Conservation (phyloP, 2,329 filamentous ascomycete genomes). For the Ophiostoma pallidulum region DNA sequence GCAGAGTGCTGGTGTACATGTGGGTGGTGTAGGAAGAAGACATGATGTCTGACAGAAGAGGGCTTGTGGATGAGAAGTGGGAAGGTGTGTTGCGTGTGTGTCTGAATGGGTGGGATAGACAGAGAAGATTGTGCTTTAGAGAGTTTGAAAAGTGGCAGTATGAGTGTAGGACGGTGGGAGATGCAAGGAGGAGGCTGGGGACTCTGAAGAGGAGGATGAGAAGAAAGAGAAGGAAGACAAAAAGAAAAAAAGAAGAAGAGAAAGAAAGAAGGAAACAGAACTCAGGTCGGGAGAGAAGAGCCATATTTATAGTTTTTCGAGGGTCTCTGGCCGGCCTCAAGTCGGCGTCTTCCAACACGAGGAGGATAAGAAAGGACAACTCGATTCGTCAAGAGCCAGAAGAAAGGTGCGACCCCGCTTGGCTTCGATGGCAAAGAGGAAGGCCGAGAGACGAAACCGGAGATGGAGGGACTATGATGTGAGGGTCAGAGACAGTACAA, state of each 20-base stretch:
- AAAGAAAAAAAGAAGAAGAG: constrained; percentile 48
- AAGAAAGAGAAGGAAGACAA: constrained; percentile 27
- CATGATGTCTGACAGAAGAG: constrained; percentile 37
- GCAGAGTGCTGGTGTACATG: constrained; percentile 45
- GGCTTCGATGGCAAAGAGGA: constrained; percentile 20
- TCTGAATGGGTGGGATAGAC: constrained; percentile 3
- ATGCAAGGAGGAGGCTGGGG: constrained; percentile 8
- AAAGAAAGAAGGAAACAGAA: constrained; percentile 43
- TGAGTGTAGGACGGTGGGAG: constrained; percentile 1
- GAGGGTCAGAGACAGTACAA: constrained; percentile 6
- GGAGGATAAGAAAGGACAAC: constrained; percentile 33
- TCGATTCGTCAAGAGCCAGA: constrained; percentile 32
- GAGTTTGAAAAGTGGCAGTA: constrained; percentile 11
- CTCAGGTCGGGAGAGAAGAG: constrained; percentile 35
- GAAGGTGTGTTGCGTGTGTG: constrained; percentile 6
- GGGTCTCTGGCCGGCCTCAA: constrained; percentile 27
- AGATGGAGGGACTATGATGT: constrained; percentile 6
- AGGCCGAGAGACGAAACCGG: constrained; percentile 22
- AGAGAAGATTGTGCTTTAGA: constrained; percentile 15
- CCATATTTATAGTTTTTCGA: constrained; percentile 55
- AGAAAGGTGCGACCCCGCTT: constrained; percentile 31
- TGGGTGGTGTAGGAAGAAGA: constrained; percentile 47
- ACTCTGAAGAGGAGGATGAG: constrained; percentile 12
- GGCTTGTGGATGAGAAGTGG: not conserved
- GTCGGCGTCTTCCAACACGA: constrained; percentile 25